A percentile compares a stretch with the other conserved stretches of the same genome.
Conservation (phyloP, 1,139 yeast genomes). For the Zygosaccharomyces sapae region DNA sequence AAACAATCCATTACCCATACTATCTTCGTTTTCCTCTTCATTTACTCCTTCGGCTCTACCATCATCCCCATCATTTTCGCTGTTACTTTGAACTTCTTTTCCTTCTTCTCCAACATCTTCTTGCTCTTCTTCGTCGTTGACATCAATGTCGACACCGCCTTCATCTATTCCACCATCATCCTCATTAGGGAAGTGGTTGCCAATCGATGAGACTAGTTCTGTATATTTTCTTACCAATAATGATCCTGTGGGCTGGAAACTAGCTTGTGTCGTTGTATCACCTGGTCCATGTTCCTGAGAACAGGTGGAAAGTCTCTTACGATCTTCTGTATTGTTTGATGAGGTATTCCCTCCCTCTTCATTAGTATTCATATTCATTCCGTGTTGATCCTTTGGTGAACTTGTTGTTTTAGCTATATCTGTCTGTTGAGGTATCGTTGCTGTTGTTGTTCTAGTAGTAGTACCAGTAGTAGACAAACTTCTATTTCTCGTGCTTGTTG, state of each 20-base stretch:
- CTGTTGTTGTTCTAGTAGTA: constrained; percentile 6
- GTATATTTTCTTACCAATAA: constrained; percentile 12
- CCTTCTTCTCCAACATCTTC: background rate
- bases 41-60: constrained; percentile 3
- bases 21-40: constrained; percentile 6
- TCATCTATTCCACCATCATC: constrained; percentile 2
- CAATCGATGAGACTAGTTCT: constrained; percentile 10
- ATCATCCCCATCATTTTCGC: background rate
- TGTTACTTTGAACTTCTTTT: background rate
- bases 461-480: constrained; percentile 2
- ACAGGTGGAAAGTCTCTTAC: constrained; percentile 1
- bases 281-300: constrained; percentile 4
- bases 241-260: constrained; percentile 5
- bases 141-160: background rate
- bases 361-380: constrained; percentile 5
- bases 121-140: background rate
- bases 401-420: background rate
- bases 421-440: background rate
- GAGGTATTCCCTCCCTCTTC: constrained; percentile 1
- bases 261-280: background rate
- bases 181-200: constrained; percentile 7
- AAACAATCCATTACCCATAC: constrained; percentile 15
- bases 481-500: background rate
- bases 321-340: constrained; percentile 1
- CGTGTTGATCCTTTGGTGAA: background rate